Percentiles rank a stretch among this genome's conserved stretches.
Evolutionary conservation across 305 asterid species (phyloP).

Genomic region (Withania somnifera): DNA sequence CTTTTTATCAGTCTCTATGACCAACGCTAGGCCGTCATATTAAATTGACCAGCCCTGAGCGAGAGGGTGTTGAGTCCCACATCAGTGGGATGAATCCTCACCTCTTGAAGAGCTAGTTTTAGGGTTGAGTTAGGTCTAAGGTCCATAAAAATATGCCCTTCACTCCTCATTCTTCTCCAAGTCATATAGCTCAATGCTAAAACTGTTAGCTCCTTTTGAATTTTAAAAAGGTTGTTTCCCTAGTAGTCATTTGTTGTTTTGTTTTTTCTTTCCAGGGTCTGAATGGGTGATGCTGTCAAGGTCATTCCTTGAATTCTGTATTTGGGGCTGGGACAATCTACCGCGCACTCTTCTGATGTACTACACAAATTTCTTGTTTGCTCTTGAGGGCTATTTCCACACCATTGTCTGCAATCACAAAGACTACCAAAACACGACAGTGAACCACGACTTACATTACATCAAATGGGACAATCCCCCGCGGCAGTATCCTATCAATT

Average conservation of each 20-base stretch:
- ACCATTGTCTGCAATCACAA: constrained; percentile 78
- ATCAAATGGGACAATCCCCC: constrained; percentile 70
- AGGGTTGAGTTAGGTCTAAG: neutral
- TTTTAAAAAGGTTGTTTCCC: neutral
- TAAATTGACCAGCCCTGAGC: neutral
- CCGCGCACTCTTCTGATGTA: constrained; percentile 91
- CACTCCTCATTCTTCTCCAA: neutral
- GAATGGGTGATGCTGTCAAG: constrained; percentile 69
- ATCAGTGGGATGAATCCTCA: neutral
- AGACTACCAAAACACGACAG: constrained; percentile 84
- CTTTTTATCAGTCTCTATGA: no score
- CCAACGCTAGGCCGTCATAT: neutral
- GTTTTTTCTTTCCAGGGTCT: constrained; percentile 45
- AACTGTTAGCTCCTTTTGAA: neutral
- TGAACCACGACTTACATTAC: constrained; percentile 76
- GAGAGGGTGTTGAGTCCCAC: neutral
- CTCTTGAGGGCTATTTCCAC: constrained; percentile 85
- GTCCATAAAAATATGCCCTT: neutral
- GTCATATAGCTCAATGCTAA: neutral
- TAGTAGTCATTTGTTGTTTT: neutral
- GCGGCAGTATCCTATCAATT: constrained; percentile 43
- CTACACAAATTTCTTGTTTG: constrained; percentile 77
- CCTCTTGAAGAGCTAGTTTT: neutral
- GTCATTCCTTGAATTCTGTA: constrained; percentile 79
- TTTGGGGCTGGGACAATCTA: constrained; percentile 98